Evolutionary conservation across 768 basidiomycete genomes (phyloP).

Genomic region (Termitomyces eurrhizus): DNA sequence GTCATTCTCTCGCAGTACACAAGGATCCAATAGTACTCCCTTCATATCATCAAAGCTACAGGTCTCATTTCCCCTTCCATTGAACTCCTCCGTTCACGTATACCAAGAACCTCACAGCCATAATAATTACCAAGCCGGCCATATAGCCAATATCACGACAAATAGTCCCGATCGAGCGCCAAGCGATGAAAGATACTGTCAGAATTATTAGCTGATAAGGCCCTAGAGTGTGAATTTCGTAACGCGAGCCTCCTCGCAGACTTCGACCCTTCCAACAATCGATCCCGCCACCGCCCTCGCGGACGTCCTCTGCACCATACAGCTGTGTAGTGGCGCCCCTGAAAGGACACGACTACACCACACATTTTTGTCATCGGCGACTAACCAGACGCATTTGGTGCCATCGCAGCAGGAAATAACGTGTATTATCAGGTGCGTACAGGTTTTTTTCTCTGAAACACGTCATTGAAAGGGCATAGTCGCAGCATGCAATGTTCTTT

Average conservation of each 20-base stretch:
- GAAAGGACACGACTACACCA: background rate
- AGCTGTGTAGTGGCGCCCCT: slow-evolving; percentile 27
- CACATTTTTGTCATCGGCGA: slow-evolving; percentile 64
- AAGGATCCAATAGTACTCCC: no score
- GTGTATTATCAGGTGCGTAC: slow-evolving; percentile 43
- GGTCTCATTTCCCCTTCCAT: no score
- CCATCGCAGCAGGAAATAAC: slow-evolving; percentile 55
- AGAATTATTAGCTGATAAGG: slow-evolving; percentile 1
- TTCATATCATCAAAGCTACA: no score
- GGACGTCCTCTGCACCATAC: slow-evolving; percentile 49
- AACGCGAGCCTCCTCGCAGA: no score
- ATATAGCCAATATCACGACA: no score
- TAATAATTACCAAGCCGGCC: no score
- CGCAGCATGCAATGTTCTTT: slow-evolving; percentile 52
- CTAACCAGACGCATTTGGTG: slow-evolving; percentile 51
- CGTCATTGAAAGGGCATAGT: slow-evolving; percentile 32
- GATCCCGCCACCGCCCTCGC: slow-evolving; percentile 34
- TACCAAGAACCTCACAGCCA: no score
- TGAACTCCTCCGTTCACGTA: no score
- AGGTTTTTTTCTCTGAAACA: background rate
- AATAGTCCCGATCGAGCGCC: no score
- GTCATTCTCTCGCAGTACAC: no score
- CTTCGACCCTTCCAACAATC: slow-evolving; percentile 31
- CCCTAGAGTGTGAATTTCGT: slow-evolving; percentile 7
- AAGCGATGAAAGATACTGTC: no score